Evolutionary conservation across 2,329 filamentous ascomycete species (phyloP).

Genomic region (Fusarium napiforme): DNA sequence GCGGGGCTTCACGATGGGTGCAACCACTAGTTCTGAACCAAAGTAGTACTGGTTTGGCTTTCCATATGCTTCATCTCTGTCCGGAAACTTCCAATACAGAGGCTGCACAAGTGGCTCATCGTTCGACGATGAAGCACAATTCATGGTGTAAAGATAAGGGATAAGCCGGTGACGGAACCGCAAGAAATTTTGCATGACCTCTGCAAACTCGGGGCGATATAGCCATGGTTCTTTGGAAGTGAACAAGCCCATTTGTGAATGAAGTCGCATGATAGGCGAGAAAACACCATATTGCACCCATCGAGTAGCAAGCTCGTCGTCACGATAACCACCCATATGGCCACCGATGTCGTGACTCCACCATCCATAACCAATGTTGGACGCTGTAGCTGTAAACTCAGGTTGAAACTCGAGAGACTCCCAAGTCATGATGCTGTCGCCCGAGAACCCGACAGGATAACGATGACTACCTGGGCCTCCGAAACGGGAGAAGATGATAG

Average conservation of each 20-base stretch:
- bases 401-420: constrained; percentile 70
- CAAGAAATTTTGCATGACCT: constrained; percentile 61
- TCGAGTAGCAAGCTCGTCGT: constrained; percentile 67
- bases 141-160: constrained; percentile 70
- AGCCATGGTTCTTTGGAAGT: constrained; percentile 72
- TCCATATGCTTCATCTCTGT: constrained; percentile 63
- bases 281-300: constrained; percentile 73
- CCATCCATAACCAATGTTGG: constrained; percentile 75
- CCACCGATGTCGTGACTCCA: constrained; percentile 77
- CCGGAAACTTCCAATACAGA: constrained; percentile 70
- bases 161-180: constrained; percentile 67
- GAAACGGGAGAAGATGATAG: constrained; percentile 70
- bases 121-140: constrained; percentile 56
- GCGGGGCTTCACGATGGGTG: constrained; percentile 64
- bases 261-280: constrained; percentile 69
- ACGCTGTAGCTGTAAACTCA: constrained; percentile 73
- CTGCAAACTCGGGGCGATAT: constrained; percentile 58
- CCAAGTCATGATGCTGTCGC: constrained; percentile 70
- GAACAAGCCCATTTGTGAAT: constrained; percentile 68
- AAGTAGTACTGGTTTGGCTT: constrained; percentile 70
- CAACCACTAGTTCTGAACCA: constrained; percentile 65
- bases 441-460: constrained; percentile 73
- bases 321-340: constrained; percentile 65
- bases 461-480: constrained; percentile 71
- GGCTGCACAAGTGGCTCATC: constrained; percentile 67